phyloP scores from a whole-genome alignment of 2,329 filamentous ascomycete species.

The Aspergillus sp. region DNA sequence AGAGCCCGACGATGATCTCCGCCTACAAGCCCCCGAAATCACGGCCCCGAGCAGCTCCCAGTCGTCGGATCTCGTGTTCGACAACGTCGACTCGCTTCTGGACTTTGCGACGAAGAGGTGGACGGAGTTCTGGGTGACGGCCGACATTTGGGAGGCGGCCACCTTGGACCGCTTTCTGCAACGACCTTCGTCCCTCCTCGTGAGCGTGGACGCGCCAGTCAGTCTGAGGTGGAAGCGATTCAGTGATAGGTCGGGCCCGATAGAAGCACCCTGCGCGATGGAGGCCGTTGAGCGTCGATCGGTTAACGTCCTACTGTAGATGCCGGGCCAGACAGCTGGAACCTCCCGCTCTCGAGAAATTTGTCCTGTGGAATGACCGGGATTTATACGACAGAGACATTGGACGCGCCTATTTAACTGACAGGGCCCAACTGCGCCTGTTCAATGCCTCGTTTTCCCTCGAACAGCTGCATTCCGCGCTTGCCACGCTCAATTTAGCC shows the following conservation, averaged over 20 bases:
- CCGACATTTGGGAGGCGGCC: conserved; percentile 64
- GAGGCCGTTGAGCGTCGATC: conserved; percentile 2
- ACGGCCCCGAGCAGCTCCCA: conserved; percentile 10
- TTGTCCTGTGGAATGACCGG: conserved; percentile 56
- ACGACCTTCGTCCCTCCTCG: conserved; percentile 83
- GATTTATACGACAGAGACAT: conserved; percentile 60
- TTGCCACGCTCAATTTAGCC: conserved; percentile 65
- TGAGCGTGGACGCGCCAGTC: conserved; percentile 85
- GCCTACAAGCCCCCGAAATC: conserved; percentile 16
- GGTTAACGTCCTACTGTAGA: conserved; percentile 20
- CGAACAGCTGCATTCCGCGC: conserved; percentile 59
- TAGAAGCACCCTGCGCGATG: not conserved
- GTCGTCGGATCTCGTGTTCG: conserved; percentile 39
- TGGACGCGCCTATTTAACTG: conserved; percentile 67
- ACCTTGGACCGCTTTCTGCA: conserved; percentile 66
- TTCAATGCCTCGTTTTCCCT: conserved; percentile 74
- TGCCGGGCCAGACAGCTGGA: conserved; percentile 40
- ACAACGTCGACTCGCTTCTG: conserved; percentile 58
- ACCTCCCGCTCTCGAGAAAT: conserved; percentile 48
- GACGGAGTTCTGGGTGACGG: conserved; percentile 76
- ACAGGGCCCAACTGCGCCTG: conserved; percentile 71
- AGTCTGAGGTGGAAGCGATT: conserved; percentile 75
- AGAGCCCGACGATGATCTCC: conserved; percentile 19
- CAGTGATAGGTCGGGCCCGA: conserved; percentile 46
- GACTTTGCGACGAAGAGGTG: conserved; percentile 80